Percentiles rank a stretch among this genome's conserved stretches.
Evolutionary conservation across 495 filamentous ascomycete genomes (phyloP).

Genomic region (Rusavskia elegans): DNA sequence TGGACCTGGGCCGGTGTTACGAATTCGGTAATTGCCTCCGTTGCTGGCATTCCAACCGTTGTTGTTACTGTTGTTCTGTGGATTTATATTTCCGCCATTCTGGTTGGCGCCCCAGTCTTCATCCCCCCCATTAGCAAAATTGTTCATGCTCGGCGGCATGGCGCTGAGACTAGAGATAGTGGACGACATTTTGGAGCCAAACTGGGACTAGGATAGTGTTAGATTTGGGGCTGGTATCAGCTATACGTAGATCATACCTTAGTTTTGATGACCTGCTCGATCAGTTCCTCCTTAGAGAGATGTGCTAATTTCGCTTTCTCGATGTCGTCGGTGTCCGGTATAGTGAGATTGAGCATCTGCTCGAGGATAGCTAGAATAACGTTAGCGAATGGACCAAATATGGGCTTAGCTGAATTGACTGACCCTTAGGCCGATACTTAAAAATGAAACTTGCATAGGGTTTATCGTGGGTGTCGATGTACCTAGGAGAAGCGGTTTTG

Average conservation of each 20-base stretch:
- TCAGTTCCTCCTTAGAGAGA: constrained; percentile 10
- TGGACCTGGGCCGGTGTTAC: no score
- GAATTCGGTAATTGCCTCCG: no score
- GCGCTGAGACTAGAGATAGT: no score
- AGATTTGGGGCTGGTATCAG: no score
- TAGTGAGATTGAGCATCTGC: background rate
- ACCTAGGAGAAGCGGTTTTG: constrained; percentile 17
- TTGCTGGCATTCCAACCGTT: no score
- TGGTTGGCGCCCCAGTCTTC: no score
- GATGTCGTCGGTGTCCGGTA: constrained; percentile 4
- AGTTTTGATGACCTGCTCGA: constrained; percentile 8
- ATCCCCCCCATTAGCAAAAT: no score
- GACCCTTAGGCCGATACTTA: constrained; percentile 24
- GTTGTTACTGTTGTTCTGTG: no score
- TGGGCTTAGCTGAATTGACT: background rate
- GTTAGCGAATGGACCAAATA: no score
- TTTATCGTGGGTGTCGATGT: constrained; percentile 22
- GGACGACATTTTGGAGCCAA: background rate
- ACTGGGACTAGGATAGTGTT: background rate
- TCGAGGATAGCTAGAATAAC: constrained; percentile 1
- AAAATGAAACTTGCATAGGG: constrained; percentile 34
- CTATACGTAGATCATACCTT: background rate
- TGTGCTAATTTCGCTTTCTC: constrained; percentile 6
- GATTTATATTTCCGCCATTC: no score
- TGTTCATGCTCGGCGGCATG: no score